Percentiles rank a stretch among this genome's conserved stretches.
phyloP scores from a whole-genome alignment of 768 basidiomycete genomes.

The Ephemerocybe angulata region DNA sequence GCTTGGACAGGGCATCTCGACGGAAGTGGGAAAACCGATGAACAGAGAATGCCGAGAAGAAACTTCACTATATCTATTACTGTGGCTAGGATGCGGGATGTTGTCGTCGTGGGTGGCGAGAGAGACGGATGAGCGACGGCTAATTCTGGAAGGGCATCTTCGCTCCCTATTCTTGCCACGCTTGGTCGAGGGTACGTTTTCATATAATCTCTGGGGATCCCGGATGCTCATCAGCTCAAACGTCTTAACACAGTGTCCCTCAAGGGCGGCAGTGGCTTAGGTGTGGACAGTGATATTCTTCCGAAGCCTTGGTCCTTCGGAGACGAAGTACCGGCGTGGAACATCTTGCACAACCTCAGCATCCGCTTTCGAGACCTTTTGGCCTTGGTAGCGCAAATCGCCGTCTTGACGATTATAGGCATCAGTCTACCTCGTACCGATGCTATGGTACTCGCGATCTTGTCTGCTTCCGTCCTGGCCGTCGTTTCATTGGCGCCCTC shows the following conservation, averaged over 20 bases:
- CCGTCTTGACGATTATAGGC: conserved; percentile 19
- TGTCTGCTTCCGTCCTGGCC: conserved; percentile 26
- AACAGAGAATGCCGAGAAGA: neutral
- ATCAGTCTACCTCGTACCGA: conserved; percentile 15
- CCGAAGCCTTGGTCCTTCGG: conserved; percentile 26
- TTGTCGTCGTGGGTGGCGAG: conserved; percentile 15
- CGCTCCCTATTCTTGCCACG: conserved; percentile 37
- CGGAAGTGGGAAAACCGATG: neutral
- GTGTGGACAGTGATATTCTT: neutral
- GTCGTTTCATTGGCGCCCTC: conserved; percentile 30
- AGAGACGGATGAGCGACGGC: conserved; percentile 15
- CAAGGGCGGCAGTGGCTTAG: too few species aligned
- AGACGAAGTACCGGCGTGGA: conserved; percentile 33
- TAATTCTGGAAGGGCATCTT: conserved; percentile 26
- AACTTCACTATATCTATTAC: conserved; percentile 14
- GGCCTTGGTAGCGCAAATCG: conserved; percentile 24
- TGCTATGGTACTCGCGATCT: conserved; percentile 20
- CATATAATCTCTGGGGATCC: neutral
- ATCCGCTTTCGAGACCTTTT: conserved; percentile 19
- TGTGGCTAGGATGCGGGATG: conserved; percentile 25
- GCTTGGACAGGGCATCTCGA: neutral
- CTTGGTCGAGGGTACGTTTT: conserved; percentile 34
- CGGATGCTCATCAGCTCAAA: too few species aligned
- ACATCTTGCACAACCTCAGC: conserved; percentile 24
- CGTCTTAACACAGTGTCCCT: too few species aligned